These are phyloP conservation scores for Dimargaris cristalligena DNA, from an alignment of 192 early-diverging fungal species.

Conservation along the genomic window DNA sequence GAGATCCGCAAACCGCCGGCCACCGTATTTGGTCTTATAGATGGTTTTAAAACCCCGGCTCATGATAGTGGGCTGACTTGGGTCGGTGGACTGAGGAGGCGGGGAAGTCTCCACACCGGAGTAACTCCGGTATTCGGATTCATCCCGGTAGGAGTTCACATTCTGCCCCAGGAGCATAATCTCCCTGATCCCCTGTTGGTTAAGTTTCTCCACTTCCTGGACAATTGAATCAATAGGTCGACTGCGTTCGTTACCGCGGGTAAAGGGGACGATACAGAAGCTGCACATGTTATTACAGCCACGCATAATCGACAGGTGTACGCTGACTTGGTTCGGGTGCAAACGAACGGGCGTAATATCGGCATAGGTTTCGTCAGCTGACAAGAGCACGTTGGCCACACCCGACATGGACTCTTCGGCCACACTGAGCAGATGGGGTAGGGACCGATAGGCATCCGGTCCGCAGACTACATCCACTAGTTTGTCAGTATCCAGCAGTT, in stretches of 20 bases:
- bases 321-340: conserved; percentile 40
- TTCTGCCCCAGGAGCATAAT: conserved; percentile 64
- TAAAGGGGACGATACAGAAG: conserved; percentile 66
- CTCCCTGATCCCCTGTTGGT: conserved; percentile 42
- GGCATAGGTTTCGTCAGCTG: conserved; percentile 64
- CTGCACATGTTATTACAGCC: conserved; percentile 75
- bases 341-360: conserved; percentile 59
- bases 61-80: conserved; percentile 20
- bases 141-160: conserved; percentile 65
- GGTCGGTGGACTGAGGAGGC: no score
- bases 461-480: conserved; percentile 63
- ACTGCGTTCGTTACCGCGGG: conserved; percentile 55
- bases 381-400: conserved; percentile 65
- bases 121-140: conserved; percentile 33
- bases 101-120: conserved; percentile 12
- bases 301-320: conserved; percentile 58
- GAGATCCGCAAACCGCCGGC: conserved; percentile 54
- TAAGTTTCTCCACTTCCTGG: conserved; percentile 40
- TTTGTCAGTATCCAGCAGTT: conserved; percentile 45
- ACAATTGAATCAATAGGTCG: conserved; percentile 52
- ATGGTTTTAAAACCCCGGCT: conserved; percentile 57
- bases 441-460: conserved; percentile 56
- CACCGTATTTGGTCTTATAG: conserved; percentile 57
- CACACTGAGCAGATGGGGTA: conserved; percentile 52
- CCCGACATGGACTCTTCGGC: conserved; percentile 41